phyloP scores from a whole-genome alignment of 163 green algal species.

The Prototheca wickerhamii region DNA sequence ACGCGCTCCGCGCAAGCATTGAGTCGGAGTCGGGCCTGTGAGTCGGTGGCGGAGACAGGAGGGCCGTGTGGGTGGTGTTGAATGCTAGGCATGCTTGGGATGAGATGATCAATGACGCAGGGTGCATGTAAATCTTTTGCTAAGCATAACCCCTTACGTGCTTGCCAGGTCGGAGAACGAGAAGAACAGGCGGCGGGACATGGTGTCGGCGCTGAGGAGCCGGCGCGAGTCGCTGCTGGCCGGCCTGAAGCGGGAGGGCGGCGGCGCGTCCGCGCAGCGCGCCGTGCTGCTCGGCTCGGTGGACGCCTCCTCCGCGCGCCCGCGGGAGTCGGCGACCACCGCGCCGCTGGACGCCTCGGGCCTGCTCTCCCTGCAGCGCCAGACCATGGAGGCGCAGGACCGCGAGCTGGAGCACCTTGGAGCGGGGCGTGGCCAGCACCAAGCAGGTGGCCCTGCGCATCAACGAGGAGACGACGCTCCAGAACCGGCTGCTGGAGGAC shows the following conservation, averaged over 20 bases:
- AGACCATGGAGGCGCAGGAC: constrained; percentile 75
- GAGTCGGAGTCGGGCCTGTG: constrained; percentile 56
- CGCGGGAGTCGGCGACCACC: constrained; percentile 65
- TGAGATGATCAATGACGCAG: too few species aligned
- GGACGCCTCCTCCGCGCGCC: constrained; percentile 1
- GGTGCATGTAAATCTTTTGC: too few species aligned
- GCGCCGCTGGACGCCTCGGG: constrained; percentile 60
- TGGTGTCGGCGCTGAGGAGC: constrained; percentile 56
- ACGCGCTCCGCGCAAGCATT: constrained; percentile 56
- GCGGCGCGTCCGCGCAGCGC: constrained; percentile 16
- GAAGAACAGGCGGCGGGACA: constrained; percentile 64
- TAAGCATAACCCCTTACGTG: not conserved
- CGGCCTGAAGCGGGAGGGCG: constrained; percentile 47
- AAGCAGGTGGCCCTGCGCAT: constrained; percentile 66
- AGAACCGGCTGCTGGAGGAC: constrained; percentile 72
- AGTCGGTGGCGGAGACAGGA: too few species aligned
- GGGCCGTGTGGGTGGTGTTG: too few species aligned
- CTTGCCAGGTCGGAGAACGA: constrained; percentile 69
- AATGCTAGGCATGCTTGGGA: too few species aligned
- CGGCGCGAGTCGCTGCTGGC: too few species aligned
- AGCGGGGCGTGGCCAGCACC: constrained; percentile 60
- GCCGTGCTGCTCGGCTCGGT: constrained; percentile 26
- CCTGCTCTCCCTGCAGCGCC: constrained; percentile 68
- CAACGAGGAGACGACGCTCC: constrained; percentile 70
- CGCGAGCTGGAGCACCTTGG: constrained; percentile 64